phyloP scores from a whole-genome alignment of 176 grass and related monocot species.

The Neostapfia colusana region DNA sequence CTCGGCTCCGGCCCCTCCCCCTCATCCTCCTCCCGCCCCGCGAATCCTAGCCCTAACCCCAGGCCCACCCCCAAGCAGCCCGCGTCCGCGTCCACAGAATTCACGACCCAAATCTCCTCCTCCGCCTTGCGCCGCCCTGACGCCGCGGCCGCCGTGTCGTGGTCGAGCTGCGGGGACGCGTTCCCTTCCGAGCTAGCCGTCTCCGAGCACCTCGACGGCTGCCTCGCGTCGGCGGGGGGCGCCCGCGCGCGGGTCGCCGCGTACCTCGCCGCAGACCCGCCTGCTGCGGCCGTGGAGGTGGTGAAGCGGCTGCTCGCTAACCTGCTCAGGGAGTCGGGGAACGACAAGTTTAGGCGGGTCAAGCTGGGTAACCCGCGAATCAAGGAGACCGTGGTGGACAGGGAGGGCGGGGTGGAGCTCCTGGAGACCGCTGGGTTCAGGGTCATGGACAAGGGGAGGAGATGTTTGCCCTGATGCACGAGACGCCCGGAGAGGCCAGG shows the following conservation, averaged over 20 bases:
- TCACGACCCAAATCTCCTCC: constrained; percentile 51
- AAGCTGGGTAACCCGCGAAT: constrained; percentile 85
- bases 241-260: constrained; percentile 41
- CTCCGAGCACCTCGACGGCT: constrained; percentile 68
- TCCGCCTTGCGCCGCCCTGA: constrained; percentile 34
- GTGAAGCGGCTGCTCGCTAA: constrained; percentile 71
- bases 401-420: constrained; percentile 62
- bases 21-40: constrained; percentile 26
- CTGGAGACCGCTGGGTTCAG: constrained; percentile 72
- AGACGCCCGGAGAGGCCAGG: constrained; percentile 39
- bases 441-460: constrained; percentile 65
- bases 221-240: constrained; percentile 52
- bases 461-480: constrained; percentile 79
- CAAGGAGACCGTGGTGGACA: constrained; percentile 74
- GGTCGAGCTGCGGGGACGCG: constrained; percentile 56
- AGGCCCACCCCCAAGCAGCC: constrained; percentile 23
- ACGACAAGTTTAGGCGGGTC: constrained; percentile 76
- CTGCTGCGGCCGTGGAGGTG: constrained; percentile 56
- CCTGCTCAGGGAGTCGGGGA: constrained; percentile 58
- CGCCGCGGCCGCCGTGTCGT: constrained; percentile 31
- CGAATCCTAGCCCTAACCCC: constrained; percentile 52
- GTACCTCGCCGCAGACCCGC: constrained; percentile 57
- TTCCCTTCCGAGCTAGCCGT: constrained; percentile 65
- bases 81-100: constrained; percentile 3
- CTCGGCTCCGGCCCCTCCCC: constrained; percentile 48